Conservation (phyloP, 2,329 filamentous ascomycete species). For the Trichoderma oligosporum region DNA sequence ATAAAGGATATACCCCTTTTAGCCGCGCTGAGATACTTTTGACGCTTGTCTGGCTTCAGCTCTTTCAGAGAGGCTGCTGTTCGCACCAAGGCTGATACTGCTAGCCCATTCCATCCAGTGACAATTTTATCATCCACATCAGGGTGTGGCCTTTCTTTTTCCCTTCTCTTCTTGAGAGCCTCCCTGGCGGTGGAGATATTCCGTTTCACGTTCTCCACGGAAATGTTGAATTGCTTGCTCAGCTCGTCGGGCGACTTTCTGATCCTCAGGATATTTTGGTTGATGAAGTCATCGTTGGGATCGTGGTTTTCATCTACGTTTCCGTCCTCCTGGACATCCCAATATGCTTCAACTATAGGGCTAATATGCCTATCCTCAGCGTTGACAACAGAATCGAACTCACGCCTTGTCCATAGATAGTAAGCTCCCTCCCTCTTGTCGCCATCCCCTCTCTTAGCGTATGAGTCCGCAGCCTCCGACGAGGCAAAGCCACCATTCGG, state of each 20-base stretch:
- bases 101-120: slow-evolving; percentile 82
- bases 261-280: slow-evolving; percentile 82
- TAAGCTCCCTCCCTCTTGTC: slow-evolving; percentile 89
- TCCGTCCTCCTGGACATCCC: slow-evolving; percentile 77
- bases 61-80: slow-evolving; percentile 64
- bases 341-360: slow-evolving; percentile 75
- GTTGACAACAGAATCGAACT: slow-evolving; percentile 71
- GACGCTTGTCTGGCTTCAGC: slow-evolving; percentile 54
- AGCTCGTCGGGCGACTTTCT: slow-evolving; percentile 64
- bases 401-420: slow-evolving; percentile 88
- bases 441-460: slow-evolving; percentile 66
- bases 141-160: slow-evolving; percentile 71
- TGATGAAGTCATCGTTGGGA: slow-evolving; percentile 88
- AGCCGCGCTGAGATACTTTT: slow-evolving; percentile 62
- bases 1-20: slow-evolving; percentile 69
- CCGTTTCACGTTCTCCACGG: slow-evolving; percentile 62
- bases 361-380: slow-evolving; percentile 53
- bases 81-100: slow-evolving; percentile 76
- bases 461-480: slow-evolving; percentile 86
- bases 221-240: slow-evolving; percentile 69
- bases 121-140: slow-evolving; percentile 85
- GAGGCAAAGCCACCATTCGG: slow-evolving; percentile 74
- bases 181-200: slow-evolving; percentile 64
- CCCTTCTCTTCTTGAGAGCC: slow-evolving; percentile 67
- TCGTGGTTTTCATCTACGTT: slow-evolving; percentile 82